Percentiles rank a stretch among this genome's conserved stretches.
phyloP scores from a whole-genome alignment of 179 eudicot species.

The Drosera spatulata region DNA sequence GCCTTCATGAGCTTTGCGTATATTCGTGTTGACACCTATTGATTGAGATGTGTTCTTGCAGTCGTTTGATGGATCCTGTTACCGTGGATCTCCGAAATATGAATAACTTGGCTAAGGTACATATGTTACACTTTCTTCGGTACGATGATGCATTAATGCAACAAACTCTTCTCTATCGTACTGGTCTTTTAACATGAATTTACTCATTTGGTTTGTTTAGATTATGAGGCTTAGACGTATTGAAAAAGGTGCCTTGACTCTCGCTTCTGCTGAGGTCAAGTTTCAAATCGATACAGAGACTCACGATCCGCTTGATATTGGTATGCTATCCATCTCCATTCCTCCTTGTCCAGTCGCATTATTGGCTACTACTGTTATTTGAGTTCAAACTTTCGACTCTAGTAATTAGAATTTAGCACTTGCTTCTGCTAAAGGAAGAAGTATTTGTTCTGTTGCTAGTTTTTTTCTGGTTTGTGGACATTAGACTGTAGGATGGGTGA shows the following conservation, averaged over 20 bases:
- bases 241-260: constrained; percentile 94
- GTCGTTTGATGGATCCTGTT: constrained; percentile 85
- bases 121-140: constrained; percentile 3
- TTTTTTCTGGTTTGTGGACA: not conserved
- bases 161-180: not conserved
- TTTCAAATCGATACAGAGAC: constrained; percentile 97
- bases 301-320: constrained; percentile 97
- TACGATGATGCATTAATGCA: not conserved
- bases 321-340: constrained; percentile 20
- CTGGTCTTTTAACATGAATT: not conserved
- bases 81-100: constrained; percentile 86
- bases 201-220: constrained; percentile 21
- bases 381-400: not conserved
- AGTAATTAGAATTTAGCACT: not conserved
- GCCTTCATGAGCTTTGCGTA: not conserved
- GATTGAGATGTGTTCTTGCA: constrained; percentile 15
- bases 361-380: too few species aligned
- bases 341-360: too few species aligned
- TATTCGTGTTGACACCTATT: constrained; percentile 2
- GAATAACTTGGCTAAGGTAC: constrained; percentile 90
- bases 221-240: constrained; percentile 94
- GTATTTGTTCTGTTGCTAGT: not conserved
- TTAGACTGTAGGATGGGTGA: too few species aligned
- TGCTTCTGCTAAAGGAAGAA: not conserved
- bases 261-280: constrained; percentile 98